Conservation (phyloP, 2,329 filamentous ascomycete genomes). For the Aureobasidium sp. region DNA sequence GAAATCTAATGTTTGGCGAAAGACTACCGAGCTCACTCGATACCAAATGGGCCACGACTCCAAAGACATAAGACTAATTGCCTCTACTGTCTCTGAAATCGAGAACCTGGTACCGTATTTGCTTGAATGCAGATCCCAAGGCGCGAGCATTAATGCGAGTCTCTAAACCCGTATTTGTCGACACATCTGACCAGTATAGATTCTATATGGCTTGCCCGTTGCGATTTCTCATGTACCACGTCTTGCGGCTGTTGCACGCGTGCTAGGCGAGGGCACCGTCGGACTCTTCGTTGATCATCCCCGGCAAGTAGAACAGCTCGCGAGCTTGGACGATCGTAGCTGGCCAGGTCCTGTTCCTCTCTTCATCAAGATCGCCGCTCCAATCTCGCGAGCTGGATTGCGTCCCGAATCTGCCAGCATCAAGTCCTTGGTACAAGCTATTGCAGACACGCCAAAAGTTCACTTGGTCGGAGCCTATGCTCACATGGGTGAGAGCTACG, state of each 20-base stretch:
- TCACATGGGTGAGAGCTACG: constrained; percentile 68
- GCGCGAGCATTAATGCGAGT: constrained; percentile 53
- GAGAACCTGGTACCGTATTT: constrained; percentile 60
- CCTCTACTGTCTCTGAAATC: constrained; percentile 68
- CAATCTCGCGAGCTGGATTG: constrained; percentile 64
- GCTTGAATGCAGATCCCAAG: constrained; percentile 48
- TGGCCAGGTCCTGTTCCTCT: constrained; percentile 46
- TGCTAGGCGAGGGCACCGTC: constrained; percentile 51
- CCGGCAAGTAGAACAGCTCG: constrained; percentile 50
- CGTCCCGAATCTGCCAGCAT: constrained; percentile 44
- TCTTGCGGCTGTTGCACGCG: constrained; percentile 49
- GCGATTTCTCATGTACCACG: constrained; percentile 54
- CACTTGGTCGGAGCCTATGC: constrained; percentile 61
- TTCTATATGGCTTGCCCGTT: constrained; percentile 68
- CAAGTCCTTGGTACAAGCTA: constrained; percentile 41
- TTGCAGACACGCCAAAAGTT: constrained; percentile 38
- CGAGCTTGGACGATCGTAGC: constrained; percentile 25
- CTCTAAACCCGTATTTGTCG: not conserved
- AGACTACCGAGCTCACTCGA: constrained; percentile 60
- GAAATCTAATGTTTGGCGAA: not conserved
- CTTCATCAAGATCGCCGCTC: constrained; percentile 70
- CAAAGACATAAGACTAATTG: constrained; percentile 55
- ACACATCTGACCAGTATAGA: constrained; percentile 29
- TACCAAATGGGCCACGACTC: constrained; percentile 60
- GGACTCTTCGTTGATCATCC: constrained; percentile 65